Evolutionary conservation across 352 stramenopile species (phyloP).

Genomic region (Phytophthora sp.): DNA sequence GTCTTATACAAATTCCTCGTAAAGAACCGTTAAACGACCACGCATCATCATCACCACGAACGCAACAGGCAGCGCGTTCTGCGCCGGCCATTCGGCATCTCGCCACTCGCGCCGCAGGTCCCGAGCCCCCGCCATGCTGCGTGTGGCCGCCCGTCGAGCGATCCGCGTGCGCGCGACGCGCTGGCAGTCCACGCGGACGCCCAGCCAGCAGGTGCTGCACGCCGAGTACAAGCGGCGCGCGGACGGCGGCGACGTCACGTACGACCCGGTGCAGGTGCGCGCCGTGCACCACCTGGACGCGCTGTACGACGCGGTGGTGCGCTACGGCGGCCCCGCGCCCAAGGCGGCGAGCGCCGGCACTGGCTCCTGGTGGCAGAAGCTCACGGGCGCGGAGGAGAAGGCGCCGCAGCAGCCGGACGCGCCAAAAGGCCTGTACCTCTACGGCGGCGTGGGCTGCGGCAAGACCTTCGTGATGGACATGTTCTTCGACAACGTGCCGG

Average conservation of each 20-base stretch:
- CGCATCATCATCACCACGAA: slow-evolving; percentile 10
- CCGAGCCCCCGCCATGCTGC: slow-evolving; percentile 14
- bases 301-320: slow-evolving; percentile 59
- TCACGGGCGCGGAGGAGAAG: slow-evolving; percentile 38
- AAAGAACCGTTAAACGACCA: slow-evolving; percentile 13
- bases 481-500: slow-evolving; percentile 90
- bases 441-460: slow-evolving; percentile 95
- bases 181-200: slow-evolving; percentile 20
- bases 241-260: slow-evolving; percentile 62
- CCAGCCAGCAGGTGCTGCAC: slow-evolving; percentile 41
- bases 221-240: slow-evolving; percentile 66
- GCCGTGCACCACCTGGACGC: slow-evolving; percentile 69
- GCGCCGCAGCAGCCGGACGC: slow-evolving; percentile 20
- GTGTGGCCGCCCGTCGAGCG: slow-evolving; percentile 10
- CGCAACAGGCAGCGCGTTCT: too few relatives aligned
- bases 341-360: not conserved
- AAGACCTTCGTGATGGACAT: slow-evolving; percentile 98
- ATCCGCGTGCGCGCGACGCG: not conserved
- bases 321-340: slow-evolving; percentile 53
- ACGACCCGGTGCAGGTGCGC: slow-evolving; percentile 72
- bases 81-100: slow-evolving; percentile 7
- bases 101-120: slow-evolving; percentile 6
- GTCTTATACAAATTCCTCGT: not conserved
- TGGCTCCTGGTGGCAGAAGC: slow-evolving; percentile 62
- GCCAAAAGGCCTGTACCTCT: slow-evolving; percentile 96